Conservation (phyloP, 306 rosid species). For the Lathyrus aphaca region DNA sequence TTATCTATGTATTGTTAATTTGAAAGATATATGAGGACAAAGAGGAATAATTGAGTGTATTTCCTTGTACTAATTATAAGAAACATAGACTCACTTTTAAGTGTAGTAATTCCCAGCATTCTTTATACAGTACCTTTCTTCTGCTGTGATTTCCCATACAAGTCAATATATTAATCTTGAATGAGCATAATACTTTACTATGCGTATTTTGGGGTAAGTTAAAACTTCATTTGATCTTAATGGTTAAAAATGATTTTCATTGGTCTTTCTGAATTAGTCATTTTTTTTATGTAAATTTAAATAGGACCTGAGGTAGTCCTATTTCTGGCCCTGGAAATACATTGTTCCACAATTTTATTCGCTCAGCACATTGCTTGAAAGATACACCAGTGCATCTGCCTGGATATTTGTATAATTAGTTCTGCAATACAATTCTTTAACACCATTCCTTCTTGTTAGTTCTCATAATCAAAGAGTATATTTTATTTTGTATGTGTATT, state of each 20-base stretch:
- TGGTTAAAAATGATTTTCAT: not conserved
- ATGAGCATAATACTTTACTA: not conserved
- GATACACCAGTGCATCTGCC: not conserved
- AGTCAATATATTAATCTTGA: not conserved
- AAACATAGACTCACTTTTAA: not conserved
- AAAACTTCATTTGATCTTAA: not conserved
- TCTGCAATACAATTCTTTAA: constrained; percentile 8
- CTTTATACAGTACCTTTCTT: not conserved
- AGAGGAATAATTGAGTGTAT: not conserved
- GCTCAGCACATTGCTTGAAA: constrained; percentile 11
- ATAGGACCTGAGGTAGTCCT: not conserved
- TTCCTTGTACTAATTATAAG: not conserved
- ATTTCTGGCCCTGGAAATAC: constrained; percentile 33
- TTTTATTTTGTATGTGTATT: constrained; percentile 15
- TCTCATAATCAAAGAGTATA: constrained; percentile 20
- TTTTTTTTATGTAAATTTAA: not conserved
- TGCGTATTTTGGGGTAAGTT: not conserved
- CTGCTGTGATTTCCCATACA: not conserved
- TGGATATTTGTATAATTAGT: constrained; percentile 1
- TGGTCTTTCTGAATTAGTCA: not conserved
- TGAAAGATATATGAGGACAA: constrained; percentile 11
- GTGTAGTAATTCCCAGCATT: not conserved
- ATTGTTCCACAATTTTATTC: constrained; percentile 1
- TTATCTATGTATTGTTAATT: constrained; percentile 1
- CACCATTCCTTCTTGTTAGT: constrained; percentile 31